Conservation (phyloP, 352 stramenopile species). For the Globisporangium paroecandrum region DNA sequence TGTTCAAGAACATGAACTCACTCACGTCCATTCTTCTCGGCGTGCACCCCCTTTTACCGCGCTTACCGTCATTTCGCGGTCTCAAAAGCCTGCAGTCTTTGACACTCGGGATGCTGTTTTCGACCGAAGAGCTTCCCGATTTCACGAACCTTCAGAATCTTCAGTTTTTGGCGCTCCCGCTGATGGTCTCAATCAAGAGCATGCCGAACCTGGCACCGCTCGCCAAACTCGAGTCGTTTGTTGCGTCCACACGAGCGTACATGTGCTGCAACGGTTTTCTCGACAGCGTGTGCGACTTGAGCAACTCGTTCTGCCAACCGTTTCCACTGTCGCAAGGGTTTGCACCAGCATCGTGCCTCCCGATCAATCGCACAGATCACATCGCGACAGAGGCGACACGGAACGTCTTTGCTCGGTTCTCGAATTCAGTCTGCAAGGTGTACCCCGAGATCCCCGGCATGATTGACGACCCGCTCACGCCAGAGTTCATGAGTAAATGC, state of each 20-base stretch:
- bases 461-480: neutral
- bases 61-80: slow-evolving; percentile 27
- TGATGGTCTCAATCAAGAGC: neutral
- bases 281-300: slow-evolving; percentile 11
- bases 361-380: neutral
- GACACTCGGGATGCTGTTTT: neutral
- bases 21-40: slow-evolving; percentile 37
- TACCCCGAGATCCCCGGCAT: neutral
- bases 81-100: slow-evolving; percentile 27
- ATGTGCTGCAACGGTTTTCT: slow-evolving; percentile 22
- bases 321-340: neutral
- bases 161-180: neutral
- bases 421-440: neutral
- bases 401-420: slow-evolving; percentile 2
- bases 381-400: neutral
- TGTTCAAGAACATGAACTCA: slow-evolving; percentile 33
- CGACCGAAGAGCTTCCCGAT: slow-evolving; percentile 21
- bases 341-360: neutral
- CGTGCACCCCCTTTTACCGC: slow-evolving; percentile 18
- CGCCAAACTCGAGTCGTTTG: slow-evolving; percentile 7
- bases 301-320: neutral
- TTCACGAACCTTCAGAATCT: slow-evolving; percentile 31
- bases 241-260: neutral
- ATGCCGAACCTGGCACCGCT: slow-evolving; percentile 12
- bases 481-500: neutral